Evolutionary conservation across 352 stramenopile genomes (phyloP).

Genomic region (Sclerospora graminicola): DNA sequence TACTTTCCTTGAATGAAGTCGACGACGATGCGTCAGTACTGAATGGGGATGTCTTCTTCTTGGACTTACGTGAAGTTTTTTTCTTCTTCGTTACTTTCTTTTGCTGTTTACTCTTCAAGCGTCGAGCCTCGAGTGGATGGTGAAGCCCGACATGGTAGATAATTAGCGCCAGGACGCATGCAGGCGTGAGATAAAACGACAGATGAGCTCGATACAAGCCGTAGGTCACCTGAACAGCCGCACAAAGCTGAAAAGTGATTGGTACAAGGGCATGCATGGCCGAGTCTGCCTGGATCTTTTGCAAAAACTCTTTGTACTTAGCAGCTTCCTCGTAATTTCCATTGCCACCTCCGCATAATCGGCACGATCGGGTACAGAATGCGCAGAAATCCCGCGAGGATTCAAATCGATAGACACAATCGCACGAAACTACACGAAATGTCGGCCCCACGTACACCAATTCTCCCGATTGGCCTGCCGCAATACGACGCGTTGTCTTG

Average conservation of each 20-base stretch:
- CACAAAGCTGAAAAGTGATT: constrained; percentile 36
- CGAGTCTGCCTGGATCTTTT: constrained; percentile 43
- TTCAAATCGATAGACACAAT: constrained; percentile 72
- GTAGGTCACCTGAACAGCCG: constrained; percentile 31
- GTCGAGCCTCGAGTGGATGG: constrained; percentile 40
- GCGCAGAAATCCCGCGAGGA: constrained; percentile 51
- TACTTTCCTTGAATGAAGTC: constrained; percentile 5
- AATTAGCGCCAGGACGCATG: constrained; percentile 31
- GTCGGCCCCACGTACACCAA: constrained; percentile 57
- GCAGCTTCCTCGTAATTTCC: constrained; percentile 65
- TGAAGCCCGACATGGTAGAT: constrained; percentile 43
- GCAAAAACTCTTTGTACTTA: constrained; percentile 65
- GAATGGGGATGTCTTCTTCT: constrained; percentile 19
- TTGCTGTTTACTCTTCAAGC: constrained; percentile 41
- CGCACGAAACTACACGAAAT: constrained; percentile 76
- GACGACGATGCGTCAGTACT: constrained; percentile 3
- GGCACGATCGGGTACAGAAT: constrained; percentile 69
- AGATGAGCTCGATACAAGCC: constrained; percentile 39
- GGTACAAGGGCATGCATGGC: constrained; percentile 50
- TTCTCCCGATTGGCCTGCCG: constrained; percentile 28
- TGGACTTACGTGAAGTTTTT: constrained; percentile 26
- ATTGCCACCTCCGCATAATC: constrained; percentile 63
- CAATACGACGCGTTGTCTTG: constrained; percentile 32
- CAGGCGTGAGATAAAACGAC: constrained; percentile 39
- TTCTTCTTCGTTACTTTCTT: constrained; percentile 52